Base-by-base conservation (phyloP, 2,329 filamentous ascomycete species). In the Colletotrichum salicis region DNA sequence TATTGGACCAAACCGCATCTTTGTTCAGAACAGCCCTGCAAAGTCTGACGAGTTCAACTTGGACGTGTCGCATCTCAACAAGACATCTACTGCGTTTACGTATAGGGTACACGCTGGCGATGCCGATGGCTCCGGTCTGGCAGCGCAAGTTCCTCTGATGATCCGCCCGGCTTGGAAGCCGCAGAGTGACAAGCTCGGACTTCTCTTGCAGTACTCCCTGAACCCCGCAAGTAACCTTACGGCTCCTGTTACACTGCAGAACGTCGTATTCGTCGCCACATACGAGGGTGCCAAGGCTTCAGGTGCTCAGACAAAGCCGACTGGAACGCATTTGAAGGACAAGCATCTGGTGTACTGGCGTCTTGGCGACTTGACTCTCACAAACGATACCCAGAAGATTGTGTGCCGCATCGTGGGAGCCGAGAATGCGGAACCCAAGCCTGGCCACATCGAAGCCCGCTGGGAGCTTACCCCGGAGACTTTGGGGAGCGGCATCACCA, bases 1-100 rank as follows among this genome's bases (percentile, higher is more conserved):
- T 77, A 95, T 99, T 68, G 95, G 95, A 0, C 95, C 95, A 1
- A 99, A 99, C 80, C 94, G 94, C 55, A 93, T 95, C 69, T 97
- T 98, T 82, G 91, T 98, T 63, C 90, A 91, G 37, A 92, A 94
- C 75, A 82, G 85, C 1, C 78, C 86, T 1, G 90, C 92, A 11
- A 91, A 89, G 70, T 88, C 92, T 4, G 95, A 97, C 70, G 92
- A 96, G 78, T 99, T 97, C 82, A 89, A 86, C 0, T 84, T 99
- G 37, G 90, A 95, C 73, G 83, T 96, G 7, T 86, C 90, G 15
- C 90, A 92, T 78, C 88, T 98, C 73, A 86, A 91, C 76, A 90
- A 92, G 76, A 92, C 94, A 1, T 89, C 92, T 0, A 91, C 96
- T 7, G 96, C 93, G 8, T 98, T 99, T 84, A 97, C 96, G 71